These are phyloP conservation scores for Dunaliella primolecta DNA, from an alignment of 139 green algal genomes.

Conservation along the genomic window DNA sequence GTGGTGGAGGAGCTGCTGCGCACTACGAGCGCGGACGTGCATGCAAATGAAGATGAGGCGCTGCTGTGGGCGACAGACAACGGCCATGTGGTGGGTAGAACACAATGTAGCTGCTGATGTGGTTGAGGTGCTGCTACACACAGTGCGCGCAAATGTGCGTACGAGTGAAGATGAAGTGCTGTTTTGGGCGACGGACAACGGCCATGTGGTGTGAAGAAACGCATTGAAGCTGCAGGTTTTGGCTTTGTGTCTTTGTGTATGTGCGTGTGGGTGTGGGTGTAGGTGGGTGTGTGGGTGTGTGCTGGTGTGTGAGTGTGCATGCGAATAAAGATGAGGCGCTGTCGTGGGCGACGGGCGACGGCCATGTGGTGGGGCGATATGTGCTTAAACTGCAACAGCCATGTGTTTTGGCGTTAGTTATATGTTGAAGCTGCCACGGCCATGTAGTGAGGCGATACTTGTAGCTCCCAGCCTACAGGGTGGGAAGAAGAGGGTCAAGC, in stretches of 20 bases:
- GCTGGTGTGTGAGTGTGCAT: not conserved
- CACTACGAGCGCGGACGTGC: not conserved
- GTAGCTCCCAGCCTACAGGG: not conserved
- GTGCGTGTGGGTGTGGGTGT: not conserved
- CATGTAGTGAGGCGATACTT: not conserved
- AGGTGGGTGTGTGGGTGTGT: not conserved
- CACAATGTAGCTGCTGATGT: not conserved
- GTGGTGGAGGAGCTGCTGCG: not conserved
- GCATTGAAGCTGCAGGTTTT: too few species aligned
- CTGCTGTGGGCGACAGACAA: conserved; percentile 17
- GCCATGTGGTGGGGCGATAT: not conserved
- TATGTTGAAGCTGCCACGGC: not conserved
- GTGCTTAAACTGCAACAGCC: not conserved
- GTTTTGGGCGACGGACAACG: conserved; percentile 17
- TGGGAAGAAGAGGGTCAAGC: too few species aligned
- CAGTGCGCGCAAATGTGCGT: not conserved
- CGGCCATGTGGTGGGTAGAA: conserved; percentile 3
- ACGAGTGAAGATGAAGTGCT: conserved; percentile 4
- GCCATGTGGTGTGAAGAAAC: not conserved
- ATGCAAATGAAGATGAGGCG: conserved; percentile 11
- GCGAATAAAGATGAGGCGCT: conserved; percentile 8
- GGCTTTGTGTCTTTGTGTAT: not conserved
- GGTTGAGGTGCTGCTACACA: not conserved
- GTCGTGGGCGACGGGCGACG: conserved; percentile 10
- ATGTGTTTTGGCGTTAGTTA: not conserved